Conservation (phyloP, 2,329 filamentous ascomycete species). For the Epichloe gansuensis region DNA sequence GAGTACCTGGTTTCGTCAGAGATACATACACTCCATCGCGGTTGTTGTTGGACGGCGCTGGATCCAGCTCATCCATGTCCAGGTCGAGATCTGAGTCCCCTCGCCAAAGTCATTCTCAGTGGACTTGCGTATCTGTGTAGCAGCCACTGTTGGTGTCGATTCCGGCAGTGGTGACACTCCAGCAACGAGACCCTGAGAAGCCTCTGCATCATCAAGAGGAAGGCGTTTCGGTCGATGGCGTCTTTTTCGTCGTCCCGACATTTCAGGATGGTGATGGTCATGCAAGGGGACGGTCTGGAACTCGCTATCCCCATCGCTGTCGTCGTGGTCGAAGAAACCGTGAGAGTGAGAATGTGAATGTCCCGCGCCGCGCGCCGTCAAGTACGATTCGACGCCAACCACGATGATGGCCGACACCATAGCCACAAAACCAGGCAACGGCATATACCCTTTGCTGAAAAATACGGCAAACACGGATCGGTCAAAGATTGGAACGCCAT, state of each 20-base stretch:
- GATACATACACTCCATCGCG: conserved; percentile 20
- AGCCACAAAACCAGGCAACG: conserved; percentile 69
- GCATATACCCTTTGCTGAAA: conserved; percentile 72
- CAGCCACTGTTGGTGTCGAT: conserved; percentile 30
- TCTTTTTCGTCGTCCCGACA: conserved; percentile 26
- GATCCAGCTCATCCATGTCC: conserved; percentile 49
- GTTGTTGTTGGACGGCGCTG: conserved; percentile 17
- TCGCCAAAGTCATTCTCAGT: conserved; percentile 24
- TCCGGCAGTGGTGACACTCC: conserved; percentile 46
- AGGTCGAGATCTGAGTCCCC: conserved; percentile 45
- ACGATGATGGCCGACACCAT: conserved; percentile 76
- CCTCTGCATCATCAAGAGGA: conserved; percentile 37
- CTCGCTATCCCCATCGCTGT: conserved; percentile 25
- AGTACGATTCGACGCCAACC: conserved; percentile 77
- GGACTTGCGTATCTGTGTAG: conserved; percentile 14
- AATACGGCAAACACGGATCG: conserved; percentile 60
- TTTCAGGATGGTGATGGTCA: conserved; percentile 13
- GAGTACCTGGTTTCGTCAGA: conserved; percentile 14
- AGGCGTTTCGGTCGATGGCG: conserved; percentile 36
- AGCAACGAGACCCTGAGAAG: conserved; percentile 42
- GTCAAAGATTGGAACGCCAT: conserved; percentile 56
- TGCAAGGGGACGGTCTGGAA: conserved; percentile 13
- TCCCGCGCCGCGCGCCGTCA: conserved; percentile 57
- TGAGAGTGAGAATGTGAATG: conserved; percentile 47
- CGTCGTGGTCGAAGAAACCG: conserved; percentile 37